Evolutionary conservation across 768 basidiomycete genomes (phyloP).

Genomic region (Boletus barrowsii): DNA sequence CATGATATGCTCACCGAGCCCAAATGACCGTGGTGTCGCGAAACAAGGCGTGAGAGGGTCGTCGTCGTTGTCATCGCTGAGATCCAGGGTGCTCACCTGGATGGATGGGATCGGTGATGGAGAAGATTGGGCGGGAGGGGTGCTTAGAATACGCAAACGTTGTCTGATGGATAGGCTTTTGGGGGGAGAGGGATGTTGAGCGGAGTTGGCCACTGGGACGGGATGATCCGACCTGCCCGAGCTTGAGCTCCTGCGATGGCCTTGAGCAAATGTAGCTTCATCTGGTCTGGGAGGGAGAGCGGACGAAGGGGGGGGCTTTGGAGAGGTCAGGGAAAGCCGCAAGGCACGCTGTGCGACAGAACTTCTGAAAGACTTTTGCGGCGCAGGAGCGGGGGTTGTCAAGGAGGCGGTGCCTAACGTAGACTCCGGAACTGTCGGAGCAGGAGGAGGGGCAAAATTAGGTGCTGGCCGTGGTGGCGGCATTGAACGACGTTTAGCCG

Average conservation of each 20-base stretch:
- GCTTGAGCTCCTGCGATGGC: conserved; percentile 35
- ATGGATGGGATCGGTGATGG: conserved; percentile 24
- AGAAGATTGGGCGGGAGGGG: conserved; percentile 38
- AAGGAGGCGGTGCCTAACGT: conserved; percentile 1
- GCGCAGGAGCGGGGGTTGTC: conserved; percentile 2
- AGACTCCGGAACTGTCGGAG: conserved; percentile 41
- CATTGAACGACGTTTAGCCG: conserved; percentile 55
- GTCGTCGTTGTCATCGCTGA: conserved; percentile 23
- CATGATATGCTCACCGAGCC: conserved; percentile 61
- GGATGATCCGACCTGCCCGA: conserved; percentile 30
- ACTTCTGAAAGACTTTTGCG: conserved; percentile 46
- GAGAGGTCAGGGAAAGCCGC: conserved; percentile 57
- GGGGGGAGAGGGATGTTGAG: conserved; percentile 25
- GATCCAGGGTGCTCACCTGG: conserved; percentile 27
- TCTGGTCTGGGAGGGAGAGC: conserved; percentile 68
- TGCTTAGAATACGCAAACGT: conserved; percentile 66
- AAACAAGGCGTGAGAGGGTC: conserved; percentile 27
- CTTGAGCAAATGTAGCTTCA: conserved; percentile 35
- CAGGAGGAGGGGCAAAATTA: conserved; percentile 64
- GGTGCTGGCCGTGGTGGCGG: conserved; percentile 77
- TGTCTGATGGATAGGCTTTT: conserved; percentile 49
- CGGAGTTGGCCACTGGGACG: conserved; percentile 34
- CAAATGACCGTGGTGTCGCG: conserved; percentile 13
- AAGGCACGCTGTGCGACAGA: conserved; percentile 56
- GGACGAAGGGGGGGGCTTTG: conserved; percentile 60